Evolutionary conservation across 2,329 filamentous ascomycete species (phyloP).

Genomic region (Beauveria pseudobassiana): DNA sequence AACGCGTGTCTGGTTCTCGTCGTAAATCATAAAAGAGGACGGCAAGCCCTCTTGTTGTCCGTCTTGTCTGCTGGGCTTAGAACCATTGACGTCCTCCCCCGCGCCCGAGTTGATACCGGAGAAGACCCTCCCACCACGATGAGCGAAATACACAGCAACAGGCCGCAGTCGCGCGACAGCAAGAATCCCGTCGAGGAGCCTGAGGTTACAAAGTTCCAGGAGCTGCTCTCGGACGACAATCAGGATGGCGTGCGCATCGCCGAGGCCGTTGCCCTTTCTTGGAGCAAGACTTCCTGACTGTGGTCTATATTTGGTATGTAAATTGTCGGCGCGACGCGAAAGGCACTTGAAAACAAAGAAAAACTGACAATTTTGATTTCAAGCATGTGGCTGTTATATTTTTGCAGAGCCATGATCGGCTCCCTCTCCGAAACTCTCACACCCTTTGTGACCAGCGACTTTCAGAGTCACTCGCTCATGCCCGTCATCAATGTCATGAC

Average conservation of each 20-base stretch:
- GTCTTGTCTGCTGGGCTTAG: background rate
- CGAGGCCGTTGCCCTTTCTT: slow-evolving; percentile 18
- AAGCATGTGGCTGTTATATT: slow-evolving; percentile 13
- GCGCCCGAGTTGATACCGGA: background rate
- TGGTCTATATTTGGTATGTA: slow-evolving; percentile 15
- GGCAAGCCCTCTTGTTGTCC: background rate
- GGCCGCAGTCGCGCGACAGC: background rate
- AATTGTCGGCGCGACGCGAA: background rate
- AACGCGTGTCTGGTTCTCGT: background rate
- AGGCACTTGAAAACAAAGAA: background rate
- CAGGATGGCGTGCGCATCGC: slow-evolving; percentile 19
- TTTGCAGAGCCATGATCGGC: slow-evolving; percentile 8
- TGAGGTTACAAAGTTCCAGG: background rate
- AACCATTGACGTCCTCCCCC: background rate
- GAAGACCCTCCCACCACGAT: background rate
- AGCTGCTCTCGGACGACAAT: slow-evolving; percentile 6
- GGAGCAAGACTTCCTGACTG: slow-evolving; percentile 16
- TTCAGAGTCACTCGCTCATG: slow-evolving; percentile 9
- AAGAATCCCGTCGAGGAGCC: slow-evolving; percentile 6
- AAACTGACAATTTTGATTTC: background rate
- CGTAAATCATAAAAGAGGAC: background rate
- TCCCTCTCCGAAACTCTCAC: background rate
- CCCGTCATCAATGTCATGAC: slow-evolving; percentile 30
- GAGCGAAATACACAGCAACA: background rate
- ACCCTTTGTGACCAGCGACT: slow-evolving; percentile 3